Evolutionary conservation across 805 yeast genomes (phyloP), one percentile per base, ranked within the genome.

Genomic region (Wickerhamiella kurtzmanii): DNA sequence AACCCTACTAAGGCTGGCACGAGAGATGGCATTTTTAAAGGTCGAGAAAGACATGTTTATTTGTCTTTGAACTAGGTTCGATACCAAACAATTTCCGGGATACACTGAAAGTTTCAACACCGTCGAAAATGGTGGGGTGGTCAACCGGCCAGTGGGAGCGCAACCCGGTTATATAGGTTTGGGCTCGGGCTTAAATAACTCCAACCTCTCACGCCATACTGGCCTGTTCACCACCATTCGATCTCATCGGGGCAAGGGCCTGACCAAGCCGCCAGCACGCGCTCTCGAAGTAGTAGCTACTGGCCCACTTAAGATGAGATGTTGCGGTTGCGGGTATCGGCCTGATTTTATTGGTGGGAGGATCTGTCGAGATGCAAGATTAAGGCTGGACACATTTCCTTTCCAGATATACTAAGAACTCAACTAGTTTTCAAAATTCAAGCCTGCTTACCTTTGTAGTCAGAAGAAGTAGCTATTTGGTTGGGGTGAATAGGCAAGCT

Each of bases 211-310:
- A n/a, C 38, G 15, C 22, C 22, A 37, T 17, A 25, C 9, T 41
- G 43, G 43, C 36, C 20, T 4, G 20, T 43, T 43, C 9, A 28
- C 38, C 9, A 28, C 38, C 25, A 15, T 25, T 25, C 41, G 47
- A 57, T 79, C 44, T 19, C 41, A 28, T 21, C 28, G 32, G 32
- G 32, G 6, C 6, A 25, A 11, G 32, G 32, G 32, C 11, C 9
- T 25, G 32, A 25, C 32, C 32, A 25, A 25, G 32, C 32, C 6
- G 32, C 6, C 9, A 25, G 32, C 11, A 25, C 32, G 6, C 11
- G 9, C 32, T 25, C 11, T 25, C 9, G 11, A 11, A 25, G 32
- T 25, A 11, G 32, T 6, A 6, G 32, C 9, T 25, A 11, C 9
- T 25, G 32, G 32, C 32, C 32, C 32, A 25, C 32, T 25, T n/a